Conservation (phyloP, 1,284 basidiomycete species). For the Gymnopus androsaceus region DNA sequence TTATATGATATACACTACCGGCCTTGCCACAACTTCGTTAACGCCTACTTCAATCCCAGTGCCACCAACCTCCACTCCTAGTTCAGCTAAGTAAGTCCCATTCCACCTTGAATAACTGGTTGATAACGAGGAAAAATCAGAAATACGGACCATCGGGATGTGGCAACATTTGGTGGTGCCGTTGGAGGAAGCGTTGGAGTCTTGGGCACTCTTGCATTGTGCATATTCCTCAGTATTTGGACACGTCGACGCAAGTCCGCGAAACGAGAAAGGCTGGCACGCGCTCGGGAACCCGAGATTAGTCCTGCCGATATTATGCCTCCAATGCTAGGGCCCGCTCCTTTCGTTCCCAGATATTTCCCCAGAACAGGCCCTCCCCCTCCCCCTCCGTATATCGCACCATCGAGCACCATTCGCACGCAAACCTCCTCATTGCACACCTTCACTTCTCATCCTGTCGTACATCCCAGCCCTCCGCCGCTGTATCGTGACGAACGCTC, state of each 20-base stretch:
- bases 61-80: background rate
- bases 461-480: background rate
- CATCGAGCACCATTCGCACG: background rate
- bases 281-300: background rate
- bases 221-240: constrained; percentile 52
- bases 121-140: background rate
- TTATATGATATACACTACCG: constrained; percentile 45
- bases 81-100: background rate
- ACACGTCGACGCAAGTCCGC: constrained; percentile 45
- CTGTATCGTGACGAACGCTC: background rate
- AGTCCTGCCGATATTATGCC: constrained; percentile 31
- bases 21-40: background rate
- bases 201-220: constrained; percentile 45
- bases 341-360: constrained; percentile 58
- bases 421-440: background rate
- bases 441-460: background rate
- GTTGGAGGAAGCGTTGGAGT: constrained; percentile 54
- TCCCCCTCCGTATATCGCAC: constrained; percentile 35
- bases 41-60: background rate
- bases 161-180: constrained; percentile 54
- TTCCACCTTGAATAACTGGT: background rate
- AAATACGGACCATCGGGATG: constrained; percentile 35
- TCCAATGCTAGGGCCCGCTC: constrained; percentile 43
- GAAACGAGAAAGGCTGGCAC: constrained; percentile 39
- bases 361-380: constrained; percentile 46